Percentiles rank a stretch among this genome's conserved stretches.
These are phyloP conservation scores for Leptomonas pyrrhocoris DNA, from an alignment of 208 protist species.

Conservation along the genomic window DNA sequence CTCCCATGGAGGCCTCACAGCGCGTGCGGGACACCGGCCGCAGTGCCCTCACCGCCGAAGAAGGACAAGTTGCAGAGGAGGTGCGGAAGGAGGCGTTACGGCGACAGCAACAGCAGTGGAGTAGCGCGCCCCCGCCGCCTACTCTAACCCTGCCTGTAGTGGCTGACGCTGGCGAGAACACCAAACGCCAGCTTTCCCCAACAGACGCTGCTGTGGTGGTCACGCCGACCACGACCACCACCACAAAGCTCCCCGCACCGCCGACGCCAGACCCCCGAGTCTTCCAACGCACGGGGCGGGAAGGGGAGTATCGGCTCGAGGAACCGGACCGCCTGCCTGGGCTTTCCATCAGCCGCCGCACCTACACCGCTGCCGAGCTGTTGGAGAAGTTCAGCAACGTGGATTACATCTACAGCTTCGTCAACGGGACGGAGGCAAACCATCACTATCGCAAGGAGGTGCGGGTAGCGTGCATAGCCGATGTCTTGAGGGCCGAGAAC, in stretches of 20 bases:
- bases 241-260: no score
- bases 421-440: conserved; percentile 92
- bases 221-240: no score
- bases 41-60: neutral
- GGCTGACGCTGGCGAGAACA: neutral
- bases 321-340: conserved; percentile 37
- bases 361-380: conserved; percentile 42
- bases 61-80: neutral
- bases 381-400: conserved; percentile 44
- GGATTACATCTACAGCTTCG: conserved; percentile 96
- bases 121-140: neutral
- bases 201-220: no score
- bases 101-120: neutral
- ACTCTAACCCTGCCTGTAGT: neutral
- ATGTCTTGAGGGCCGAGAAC: neutral
- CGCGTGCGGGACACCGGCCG: neutral
- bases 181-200: no score
- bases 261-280: no score
- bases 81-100: neutral
- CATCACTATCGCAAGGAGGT: conserved; percentile 45
- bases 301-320: conserved; percentile 35
- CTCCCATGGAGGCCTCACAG: neutral
- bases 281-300: neutral
- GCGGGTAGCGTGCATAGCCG: neutral
- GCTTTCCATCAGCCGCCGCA: conserved; percentile 28